Evolutionary conservation across 106 monocot genomes (phyloP), one percentile per base, ranked within the genome.

Genomic region (Dendrobium huoshanense): DNA sequence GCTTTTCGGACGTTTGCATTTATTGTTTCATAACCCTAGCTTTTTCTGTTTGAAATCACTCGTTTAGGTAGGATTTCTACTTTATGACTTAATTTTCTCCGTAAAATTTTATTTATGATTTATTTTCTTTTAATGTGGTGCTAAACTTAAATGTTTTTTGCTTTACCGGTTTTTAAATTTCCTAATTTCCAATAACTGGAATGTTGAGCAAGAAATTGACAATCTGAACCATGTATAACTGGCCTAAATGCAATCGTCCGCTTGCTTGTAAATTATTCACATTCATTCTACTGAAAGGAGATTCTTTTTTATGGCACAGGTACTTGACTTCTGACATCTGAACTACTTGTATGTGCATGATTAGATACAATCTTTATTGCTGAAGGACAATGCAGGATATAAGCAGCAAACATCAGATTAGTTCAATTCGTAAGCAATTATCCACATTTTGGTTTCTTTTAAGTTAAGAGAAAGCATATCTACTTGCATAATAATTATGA

Each of bases 351-450:
- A 17, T 67, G 24, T 25, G 67, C 7, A 67, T 67, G 67, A 27
- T 67, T 9, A 27, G 25, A 27, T 25, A 7, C 67, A 67, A 3
- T n/a, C 22, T 27, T 72, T 31, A 72, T 41, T 4, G 37, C 10
- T 31, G 40, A 41, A 37, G n/a, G 72, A 56, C 0, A 41, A 72
- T 72, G 72, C 72, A 72, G 31, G 72, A 72, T 10, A 0, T 67
- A 67, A 67, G 72, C 72, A 41, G 15, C 31, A 72, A 72, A 72
- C 33, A 72, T 24, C 72, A 41, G 9, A 72, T 72, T 41, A 15
- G 40, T 72, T 72, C 72, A n/a, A 72, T 37, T 16, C 72, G 72
- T 72, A 72, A 72, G 72, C 40, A 72, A 41, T 72, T 25, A 67
- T 3, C 58, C 45, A 45, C 45, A 45, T 45, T 56, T 10, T 56